phyloP scores from a whole-genome alignment of 1,284 basidiomycete species.

The Trichosporon coremiiforme region DNA sequence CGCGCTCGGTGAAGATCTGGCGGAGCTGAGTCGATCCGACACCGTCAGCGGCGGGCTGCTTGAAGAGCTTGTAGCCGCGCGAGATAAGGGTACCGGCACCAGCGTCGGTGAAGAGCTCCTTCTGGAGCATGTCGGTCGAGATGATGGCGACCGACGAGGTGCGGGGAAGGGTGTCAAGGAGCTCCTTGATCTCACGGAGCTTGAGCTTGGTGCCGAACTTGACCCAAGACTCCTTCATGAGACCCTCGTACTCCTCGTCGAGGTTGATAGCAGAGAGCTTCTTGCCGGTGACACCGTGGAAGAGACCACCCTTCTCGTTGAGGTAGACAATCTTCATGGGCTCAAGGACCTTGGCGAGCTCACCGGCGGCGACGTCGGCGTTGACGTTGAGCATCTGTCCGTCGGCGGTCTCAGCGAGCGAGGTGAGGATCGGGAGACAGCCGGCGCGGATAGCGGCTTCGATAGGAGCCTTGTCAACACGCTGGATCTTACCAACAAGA shows the following conservation, averaged over 20 bases:
- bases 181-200: conserved; percentile 98
- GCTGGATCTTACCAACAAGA: conserved; percentile 90
- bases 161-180: conserved; percentile 95
- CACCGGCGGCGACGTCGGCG: conserved; percentile 92
- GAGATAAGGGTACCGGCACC: conserved; percentile 97
- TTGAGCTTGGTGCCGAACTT: conserved; percentile 99
- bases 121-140: conserved; percentile 83
- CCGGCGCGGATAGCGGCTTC: conserved; percentile 93
- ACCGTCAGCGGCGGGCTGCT: conserved; percentile 75
- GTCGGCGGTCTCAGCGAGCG: conserved; percentile 83
- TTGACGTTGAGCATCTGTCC: conserved; percentile 97
- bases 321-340: conserved; percentile 99
- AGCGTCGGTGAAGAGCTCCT: conserved; percentile 97
- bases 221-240: conserved; percentile 99
- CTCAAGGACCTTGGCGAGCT: conserved; percentile 91
- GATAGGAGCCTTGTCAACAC: conserved; percentile 86
- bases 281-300: conserved; percentile 94
- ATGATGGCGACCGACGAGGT: conserved; percentile 99
- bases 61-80: conserved; percentile 96
- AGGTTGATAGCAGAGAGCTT: conserved; percentile 95
- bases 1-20: conserved; percentile 88
- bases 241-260: conserved; percentile 96
- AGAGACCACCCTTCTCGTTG: conserved; percentile 97
- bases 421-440: conserved; percentile 88
- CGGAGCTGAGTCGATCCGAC: conserved; percentile 91